Conservation (phyloP, 2,329 filamentous ascomycete species). For the Colletotrichum endophyticum region DNA sequence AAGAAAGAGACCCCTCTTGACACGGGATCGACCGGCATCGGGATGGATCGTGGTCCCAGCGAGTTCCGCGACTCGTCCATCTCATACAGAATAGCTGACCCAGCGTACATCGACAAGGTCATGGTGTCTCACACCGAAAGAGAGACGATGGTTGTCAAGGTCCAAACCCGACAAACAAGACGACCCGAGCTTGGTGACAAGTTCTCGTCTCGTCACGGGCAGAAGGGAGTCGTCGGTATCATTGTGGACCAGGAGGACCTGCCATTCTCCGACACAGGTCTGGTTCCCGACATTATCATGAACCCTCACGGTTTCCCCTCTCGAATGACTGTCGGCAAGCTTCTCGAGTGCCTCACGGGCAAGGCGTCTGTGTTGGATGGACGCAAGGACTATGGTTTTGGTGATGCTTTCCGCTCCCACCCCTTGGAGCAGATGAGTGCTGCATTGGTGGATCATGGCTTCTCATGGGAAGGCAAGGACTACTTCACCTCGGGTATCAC, state of each 20-base stretch:
- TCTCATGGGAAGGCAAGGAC: slow-evolving; percentile 97
- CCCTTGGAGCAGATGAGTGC: slow-evolving; percentile 88
- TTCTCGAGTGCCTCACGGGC: slow-evolving; percentile 92
- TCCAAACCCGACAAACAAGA: slow-evolving; percentile 94
- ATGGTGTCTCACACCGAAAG: slow-evolving; percentile 90
- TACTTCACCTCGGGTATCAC: slow-evolving; percentile 96
- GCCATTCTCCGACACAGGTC: slow-evolving; percentile 89
- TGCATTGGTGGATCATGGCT: slow-evolving; percentile 84
- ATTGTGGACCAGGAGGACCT: slow-evolving; percentile 97
- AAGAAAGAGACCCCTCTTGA: slow-evolving; percentile 89
- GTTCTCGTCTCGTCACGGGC: slow-evolving; percentile 96
- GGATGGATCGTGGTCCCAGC: slow-evolving; percentile 66
- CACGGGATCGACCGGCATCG: slow-evolving; percentile 74
- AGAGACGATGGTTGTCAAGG: slow-evolving; percentile 87
- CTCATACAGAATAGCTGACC: slow-evolving; percentile 84
- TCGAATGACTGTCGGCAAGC: slow-evolving; percentile 98
- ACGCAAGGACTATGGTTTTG: slow-evolving; percentile 82
- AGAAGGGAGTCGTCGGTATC: slow-evolving; percentile 97
- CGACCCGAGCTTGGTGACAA: slow-evolving; percentile 97
- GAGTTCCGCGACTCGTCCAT: slow-evolving; percentile 72
- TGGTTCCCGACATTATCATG: slow-evolving; percentile 99
- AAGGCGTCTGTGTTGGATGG: slow-evolving; percentile 91
- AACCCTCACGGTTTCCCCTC: slow-evolving; percentile 99
- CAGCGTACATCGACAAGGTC: slow-evolving; percentile 93
- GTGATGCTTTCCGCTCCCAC: slow-evolving; percentile 81